These are phyloP conservation scores for Diversispora eburnea DNA, from an alignment of 192 early-diverging fungal species.

Conservation along the genomic window DNA sequence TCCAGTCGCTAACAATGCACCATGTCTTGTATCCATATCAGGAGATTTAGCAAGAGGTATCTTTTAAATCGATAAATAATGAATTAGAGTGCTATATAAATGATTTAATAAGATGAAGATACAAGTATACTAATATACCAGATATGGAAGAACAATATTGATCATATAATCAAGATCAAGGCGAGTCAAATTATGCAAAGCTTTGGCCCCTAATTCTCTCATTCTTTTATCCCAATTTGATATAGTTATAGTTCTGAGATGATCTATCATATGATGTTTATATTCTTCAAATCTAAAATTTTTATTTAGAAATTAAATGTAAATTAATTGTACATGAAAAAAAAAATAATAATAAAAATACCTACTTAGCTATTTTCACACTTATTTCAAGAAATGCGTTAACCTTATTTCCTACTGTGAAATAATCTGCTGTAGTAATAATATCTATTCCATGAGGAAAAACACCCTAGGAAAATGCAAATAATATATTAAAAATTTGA, in stretches of 20 bases:
- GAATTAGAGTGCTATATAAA: not conserved
- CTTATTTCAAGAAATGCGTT: conserved; percentile 72
- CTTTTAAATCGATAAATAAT: conserved; percentile 30
- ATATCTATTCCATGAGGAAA: conserved; percentile 95
- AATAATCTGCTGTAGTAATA: conserved; percentile 89
- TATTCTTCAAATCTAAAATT: conserved; percentile 72
- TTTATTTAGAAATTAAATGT: not conserved
- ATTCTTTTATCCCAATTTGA: conserved; percentile 88
- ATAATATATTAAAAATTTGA: conserved; percentile 1
- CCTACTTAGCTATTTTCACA: conserved; percentile 66
- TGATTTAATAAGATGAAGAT: not conserved
- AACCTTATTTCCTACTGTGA: conserved; percentile 79
- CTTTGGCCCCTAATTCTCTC: conserved; percentile 70
- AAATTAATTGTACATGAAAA: conserved; percentile 3
- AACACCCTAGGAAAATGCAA: conserved; percentile 49
- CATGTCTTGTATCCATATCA: conserved; percentile 59
- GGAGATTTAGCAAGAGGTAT: conserved; percentile 38
- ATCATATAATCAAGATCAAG: conserved; percentile 57
- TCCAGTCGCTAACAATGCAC: conserved; percentile 54
- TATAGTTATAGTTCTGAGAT: conserved; percentile 62
- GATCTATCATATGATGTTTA: conserved; percentile 62
- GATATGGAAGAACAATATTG: conserved; percentile 48
- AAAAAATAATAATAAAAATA: not conserved
- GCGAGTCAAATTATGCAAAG: conserved; percentile 62
- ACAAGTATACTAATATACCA: conserved; percentile 43